These are phyloP conservation scores for Poa pratensis DNA, from an alignment of 176 grass and related monocot genomes.

Conservation along the genomic window DNA sequence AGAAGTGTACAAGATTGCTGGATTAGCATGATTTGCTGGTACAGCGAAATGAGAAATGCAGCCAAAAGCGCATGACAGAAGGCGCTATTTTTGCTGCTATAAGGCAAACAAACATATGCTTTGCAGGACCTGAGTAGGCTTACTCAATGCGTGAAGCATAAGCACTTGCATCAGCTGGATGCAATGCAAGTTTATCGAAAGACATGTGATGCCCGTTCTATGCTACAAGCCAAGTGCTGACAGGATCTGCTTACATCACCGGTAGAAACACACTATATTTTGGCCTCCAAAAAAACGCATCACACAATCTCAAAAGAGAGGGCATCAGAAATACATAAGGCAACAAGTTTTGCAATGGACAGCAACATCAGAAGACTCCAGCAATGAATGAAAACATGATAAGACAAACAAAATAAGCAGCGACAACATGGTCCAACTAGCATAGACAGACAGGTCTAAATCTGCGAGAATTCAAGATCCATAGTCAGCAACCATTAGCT, in stretches of 20 bases:
- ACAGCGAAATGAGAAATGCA: neutral
- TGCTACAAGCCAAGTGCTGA: neutral
- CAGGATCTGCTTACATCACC: neutral
- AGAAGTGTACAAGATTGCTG: neutral
- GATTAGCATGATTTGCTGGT: neutral
- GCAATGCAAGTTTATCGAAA: neutral
- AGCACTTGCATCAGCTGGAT: neutral
- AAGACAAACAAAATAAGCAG: no score
- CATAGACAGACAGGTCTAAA: neutral
- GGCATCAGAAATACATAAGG: neutral
- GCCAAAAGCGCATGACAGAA: neutral
- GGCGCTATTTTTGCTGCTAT: no score
- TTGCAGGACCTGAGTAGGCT: neutral
- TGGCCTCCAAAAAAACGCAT: neutral
- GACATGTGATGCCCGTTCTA: neutral
- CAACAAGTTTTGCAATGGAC: neutral
- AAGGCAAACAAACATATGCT: neutral
- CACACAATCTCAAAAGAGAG: neutral
- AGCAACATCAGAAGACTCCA: neutral
- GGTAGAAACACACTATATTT: neutral
- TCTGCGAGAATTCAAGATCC: neutral
- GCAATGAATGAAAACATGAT: no score
- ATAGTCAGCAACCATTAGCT: neutral
- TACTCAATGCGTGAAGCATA: neutral
- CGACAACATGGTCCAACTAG: neutral